Conservation (phyloP, 176 grass and related monocot genomes). For the Rhynchospora pubera region DNA sequence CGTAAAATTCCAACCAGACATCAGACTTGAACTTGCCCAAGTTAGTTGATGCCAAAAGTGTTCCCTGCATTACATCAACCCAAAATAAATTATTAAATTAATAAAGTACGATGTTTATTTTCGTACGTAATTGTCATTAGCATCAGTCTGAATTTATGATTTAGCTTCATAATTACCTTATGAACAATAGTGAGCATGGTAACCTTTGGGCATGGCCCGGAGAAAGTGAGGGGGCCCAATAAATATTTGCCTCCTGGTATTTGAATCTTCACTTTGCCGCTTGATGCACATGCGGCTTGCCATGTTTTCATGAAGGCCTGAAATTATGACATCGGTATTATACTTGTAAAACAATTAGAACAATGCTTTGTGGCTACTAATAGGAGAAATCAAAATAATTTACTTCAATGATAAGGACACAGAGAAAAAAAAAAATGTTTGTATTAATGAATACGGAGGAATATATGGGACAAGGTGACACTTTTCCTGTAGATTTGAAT, state of each 20-base stretch:
- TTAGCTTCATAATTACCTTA: constrained; percentile 28
- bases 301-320: constrained; percentile 40
- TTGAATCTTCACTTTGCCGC: constrained; percentile 30
- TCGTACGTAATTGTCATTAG: too few species aligned
- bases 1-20: constrained; percentile 50
- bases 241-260: constrained; percentile 34
- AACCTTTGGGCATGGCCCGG: constrained; percentile 40
- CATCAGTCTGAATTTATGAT: too few species aligned
- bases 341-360: too few species aligned
- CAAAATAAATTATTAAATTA: not conserved
- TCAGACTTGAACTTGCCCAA: constrained; percentile 35
- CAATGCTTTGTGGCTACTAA: too few species aligned
- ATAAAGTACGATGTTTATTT: not conserved
- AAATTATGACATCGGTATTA: not conserved
- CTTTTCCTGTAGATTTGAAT: too few species aligned
- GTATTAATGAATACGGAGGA: too few species aligned
- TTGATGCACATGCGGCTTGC: constrained; percentile 31
- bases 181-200: constrained; percentile 32
- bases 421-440: too few species aligned
- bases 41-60: constrained; percentile 37
- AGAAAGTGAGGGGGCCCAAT: constrained; percentile 34
- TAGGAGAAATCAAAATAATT: too few species aligned
- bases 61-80: constrained; percentile 22
- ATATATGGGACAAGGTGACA: too few species aligned
- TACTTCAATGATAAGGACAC: too few species aligned